Evolutionary conservation across 441 rosid genomes (phyloP), one percentile per base, ranked within the genome.

Genomic region (Hura crepitans): DNA sequence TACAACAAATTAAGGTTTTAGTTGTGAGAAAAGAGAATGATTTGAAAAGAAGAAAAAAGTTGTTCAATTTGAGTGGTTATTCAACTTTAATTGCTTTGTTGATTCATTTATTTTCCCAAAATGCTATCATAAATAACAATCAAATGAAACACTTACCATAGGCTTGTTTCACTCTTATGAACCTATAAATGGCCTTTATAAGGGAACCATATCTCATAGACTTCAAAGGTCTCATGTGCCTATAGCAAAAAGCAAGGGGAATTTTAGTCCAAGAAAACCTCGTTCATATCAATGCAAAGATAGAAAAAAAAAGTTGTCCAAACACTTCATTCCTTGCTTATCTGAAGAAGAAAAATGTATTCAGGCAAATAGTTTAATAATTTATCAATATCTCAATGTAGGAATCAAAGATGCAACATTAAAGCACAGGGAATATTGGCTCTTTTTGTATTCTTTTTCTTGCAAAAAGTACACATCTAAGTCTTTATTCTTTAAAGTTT

Each of bases 171-270:
- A 33, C 37, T 33, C 2, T 33, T 33, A 6, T 6, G 6, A 33
- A 33, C 37, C 6, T 33, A 6, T 33, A 33, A 33, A 33, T 33
- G 37, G 37, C 37, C 37, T 33, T 33, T 33, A 33, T 33, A 2
- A 33, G 37, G 37, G 37, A 33, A 33, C 37, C 37, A 33, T 33
- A 33, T 33, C 37, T 33, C 37, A 33, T 33, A 2, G 37, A 33
- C 37, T 33, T 33, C 37, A 33, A 33, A 6, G 37, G 37, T 33
- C 98, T 93, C 96, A 89, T 89, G 65, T 90, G 93, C 62, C 97
- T 94, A 80, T 57, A 66, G 68, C 67, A 77, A 65, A 28, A 65
- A 78, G 71, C 17, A 56, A n/a, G 23, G 4, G 3, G 13, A 5
- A 59, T n/a, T 39, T 68, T 20, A 77, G 74, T 28, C 63, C 60